Percentiles rank a stretch among this genome's conserved stretches.
Conservation (phyloP, 2,329 filamentous ascomycete species). For the Penicillium sp. region DNA sequence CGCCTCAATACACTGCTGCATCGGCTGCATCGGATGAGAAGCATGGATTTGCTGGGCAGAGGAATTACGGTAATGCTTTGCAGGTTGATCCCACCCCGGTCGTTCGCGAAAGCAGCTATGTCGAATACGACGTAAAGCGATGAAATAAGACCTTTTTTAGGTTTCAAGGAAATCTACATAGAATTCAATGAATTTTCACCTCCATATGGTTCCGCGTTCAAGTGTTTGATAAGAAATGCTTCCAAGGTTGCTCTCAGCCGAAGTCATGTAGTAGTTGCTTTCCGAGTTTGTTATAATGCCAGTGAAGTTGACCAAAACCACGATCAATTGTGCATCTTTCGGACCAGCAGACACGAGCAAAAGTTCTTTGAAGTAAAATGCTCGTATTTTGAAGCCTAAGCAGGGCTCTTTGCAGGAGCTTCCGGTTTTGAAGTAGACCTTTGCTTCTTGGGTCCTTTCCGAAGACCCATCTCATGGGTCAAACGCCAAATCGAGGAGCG, state of each 20-base stretch:
- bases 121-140: conserved; percentile 40
- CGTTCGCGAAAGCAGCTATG: conserved; percentile 37
- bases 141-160: conserved; percentile 3
- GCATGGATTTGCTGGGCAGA: conserved; percentile 44
- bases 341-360: background rate
- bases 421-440: background rate
- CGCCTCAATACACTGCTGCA: conserved; percentile 27
- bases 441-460: background rate
- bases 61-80: conserved; percentile 33
- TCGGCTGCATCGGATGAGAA: conserved; percentile 43
- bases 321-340: background rate
- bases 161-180: too few relatives aligned
- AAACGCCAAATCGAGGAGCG: background rate
- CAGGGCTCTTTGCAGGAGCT: background rate
- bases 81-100: conserved; percentile 27
- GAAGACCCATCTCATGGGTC: conserved; percentile 6
- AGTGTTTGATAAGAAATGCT: too few relatives aligned
- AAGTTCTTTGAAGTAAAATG: background rate
- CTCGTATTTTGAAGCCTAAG: background rate
- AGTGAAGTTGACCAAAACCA: background rate
- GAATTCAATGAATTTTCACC: background rate
- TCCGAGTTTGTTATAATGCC: background rate
- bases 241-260: too few relatives aligned
- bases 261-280: too few relatives aligned
- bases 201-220: too few relatives aligned